A percentile compares a stretch with the other conserved stretches of the same genome.
phyloP scores from a whole-genome alignment of 1,284 basidiomycete species.

The Paramarasmius palmivorus region DNA sequence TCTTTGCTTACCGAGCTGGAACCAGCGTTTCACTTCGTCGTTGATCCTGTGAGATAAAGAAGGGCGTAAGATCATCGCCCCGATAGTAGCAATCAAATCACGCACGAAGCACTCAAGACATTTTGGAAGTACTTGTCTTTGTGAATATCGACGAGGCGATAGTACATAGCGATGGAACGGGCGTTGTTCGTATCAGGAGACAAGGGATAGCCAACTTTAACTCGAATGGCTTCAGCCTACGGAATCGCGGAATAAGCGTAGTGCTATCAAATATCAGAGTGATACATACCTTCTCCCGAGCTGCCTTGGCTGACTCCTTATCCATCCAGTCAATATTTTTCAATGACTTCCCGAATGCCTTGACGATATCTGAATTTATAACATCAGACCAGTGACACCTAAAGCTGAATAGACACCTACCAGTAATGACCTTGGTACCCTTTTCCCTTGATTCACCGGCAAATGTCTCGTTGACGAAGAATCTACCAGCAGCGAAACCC shows the following conservation, averaged over 20 bases:
- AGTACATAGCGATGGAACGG: slow-evolving; percentile 74
- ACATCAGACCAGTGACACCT: slow-evolving; percentile 5
- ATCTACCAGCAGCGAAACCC: slow-evolving; percentile 77
- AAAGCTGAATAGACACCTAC: slow-evolving; percentile 35
- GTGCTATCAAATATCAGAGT: not conserved
- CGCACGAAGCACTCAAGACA: slow-evolving; percentile 65
- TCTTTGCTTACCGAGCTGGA: slow-evolving; percentile 70
- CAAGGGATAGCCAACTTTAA: slow-evolving; percentile 89
- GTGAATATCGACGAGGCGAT: slow-evolving; percentile 67
- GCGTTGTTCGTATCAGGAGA: slow-evolving; percentile 83
- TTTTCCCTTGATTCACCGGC: slow-evolving; percentile 78
- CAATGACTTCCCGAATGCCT: slow-evolving; percentile 83
- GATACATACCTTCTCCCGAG: slow-evolving; percentile 73
- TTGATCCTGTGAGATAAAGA: slow-evolving; percentile 42
- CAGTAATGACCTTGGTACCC: slow-evolving; percentile 82
- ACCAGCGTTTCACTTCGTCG: slow-evolving; percentile 71
- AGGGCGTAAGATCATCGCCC: slow-evolving; percentile 3
- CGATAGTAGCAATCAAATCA: slow-evolving; percentile 13
- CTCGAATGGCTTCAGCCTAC: slow-evolving; percentile 77
- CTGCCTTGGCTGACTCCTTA: slow-evolving; percentile 75
- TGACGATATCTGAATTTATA: slow-evolving; percentile 64
- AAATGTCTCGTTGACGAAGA: slow-evolving; percentile 89
- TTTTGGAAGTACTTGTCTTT: slow-evolving; percentile 84
- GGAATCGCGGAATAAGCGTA: not conserved
- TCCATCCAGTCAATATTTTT: slow-evolving; percentile 91